Evolutionary conservation across 306 rosid species (phyloP).

Genomic region (Dalbergia cochinchinensis): DNA sequence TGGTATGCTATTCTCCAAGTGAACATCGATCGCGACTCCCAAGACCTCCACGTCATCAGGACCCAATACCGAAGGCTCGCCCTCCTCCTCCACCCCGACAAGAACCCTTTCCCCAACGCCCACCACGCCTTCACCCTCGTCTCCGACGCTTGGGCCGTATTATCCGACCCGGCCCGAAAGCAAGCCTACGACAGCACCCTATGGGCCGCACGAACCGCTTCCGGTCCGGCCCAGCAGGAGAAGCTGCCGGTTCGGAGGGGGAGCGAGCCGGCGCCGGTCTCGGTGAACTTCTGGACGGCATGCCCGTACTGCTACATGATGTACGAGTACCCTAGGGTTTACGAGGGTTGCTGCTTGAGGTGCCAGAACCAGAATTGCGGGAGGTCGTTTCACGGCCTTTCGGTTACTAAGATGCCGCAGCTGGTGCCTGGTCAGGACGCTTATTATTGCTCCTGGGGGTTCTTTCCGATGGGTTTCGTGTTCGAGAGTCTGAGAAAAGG

Average conservation of each 20-base stretch:
- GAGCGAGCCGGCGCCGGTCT: not conserved
- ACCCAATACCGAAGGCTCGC: conserved; percentile 79
- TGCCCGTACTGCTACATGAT: conserved; percentile 86
- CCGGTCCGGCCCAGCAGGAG: conserved; percentile 45
- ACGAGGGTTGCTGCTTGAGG: conserved; percentile 78
- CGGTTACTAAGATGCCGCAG: conserved; percentile 65
- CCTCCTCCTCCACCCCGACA: conserved; percentile 84
- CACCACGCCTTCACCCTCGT: conserved; percentile 84
- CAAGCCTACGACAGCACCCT: conserved; percentile 62
- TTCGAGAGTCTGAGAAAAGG: conserved; percentile 42
- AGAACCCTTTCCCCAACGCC: conserved; percentile 71
- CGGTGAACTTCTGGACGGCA: conserved; percentile 85
- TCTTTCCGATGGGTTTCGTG: conserved; percentile 78
- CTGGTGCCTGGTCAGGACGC: conserved; percentile 81
- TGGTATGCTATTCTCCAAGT: conserved; percentile 86
- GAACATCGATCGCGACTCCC: conserved; percentile 60
- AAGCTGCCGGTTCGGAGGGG: conserved; percentile 62
- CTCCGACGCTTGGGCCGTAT: conserved; percentile 80
- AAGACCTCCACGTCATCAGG: conserved; percentile 68
- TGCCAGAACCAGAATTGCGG: conserved; percentile 88
- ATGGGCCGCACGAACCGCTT: conserved; percentile 40
- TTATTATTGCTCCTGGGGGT: conserved; percentile 86
- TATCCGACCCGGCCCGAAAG: conserved; percentile 71
- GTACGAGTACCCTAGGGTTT: conserved; percentile 79
- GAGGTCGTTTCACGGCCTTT: conserved; percentile 71